Evolutionary conservation across 768 basidiomycete species (phyloP), one percentile per base, ranked within the genome.

Genomic region (Kwoniella bestiolae): DNA sequence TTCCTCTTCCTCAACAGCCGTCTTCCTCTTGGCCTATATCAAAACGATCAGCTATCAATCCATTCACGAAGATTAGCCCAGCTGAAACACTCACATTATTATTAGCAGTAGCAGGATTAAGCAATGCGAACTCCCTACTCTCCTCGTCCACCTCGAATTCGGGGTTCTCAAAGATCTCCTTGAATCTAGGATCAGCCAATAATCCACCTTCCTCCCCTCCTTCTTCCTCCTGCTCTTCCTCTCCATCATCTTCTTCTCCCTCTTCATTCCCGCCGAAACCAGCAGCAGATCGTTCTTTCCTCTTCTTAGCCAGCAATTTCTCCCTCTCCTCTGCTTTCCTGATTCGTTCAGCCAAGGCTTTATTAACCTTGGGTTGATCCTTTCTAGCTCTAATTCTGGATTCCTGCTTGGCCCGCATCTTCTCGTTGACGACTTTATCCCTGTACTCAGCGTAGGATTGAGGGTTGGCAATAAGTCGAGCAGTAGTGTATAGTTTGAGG

Each of bases 361-460:
- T 87, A 83, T 90, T 90, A 77, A 90, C 90, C 83, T 91, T 93
- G 79, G 83, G 87, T 55, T 80, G 75, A 34, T 88, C 86, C 80
- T 92, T 93, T 81, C 86, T 87, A 44, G 91, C 83, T 14, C 96
- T 88, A 79, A 99, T 98, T 50, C 96, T 87, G 11, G 88, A 90
- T 81, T 98, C 94, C 0, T 92, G 89, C 84, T 96, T 86, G 81
- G 93, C 93, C 64, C 94, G 93, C 83, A 99, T 87, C 81, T 93
- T 92, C 75, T 92, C 89, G 56, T 86, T 86, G 58, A 97, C 86
- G 77, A 92, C 83, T 75, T 89, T 89, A 80, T 95, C 93, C 68
- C 93, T 90, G 80, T 97, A 89, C 76, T 99, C 96, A 44, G 88
- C 89, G 80, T 98, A 97, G 9, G 90, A 92, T 79, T 92, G 94